Evolutionary conservation across 2,329 filamentous ascomycete species (phyloP), one percentile per base, ranked within the genome.

Genomic region (Gnomoniopsis sp.): DNA sequence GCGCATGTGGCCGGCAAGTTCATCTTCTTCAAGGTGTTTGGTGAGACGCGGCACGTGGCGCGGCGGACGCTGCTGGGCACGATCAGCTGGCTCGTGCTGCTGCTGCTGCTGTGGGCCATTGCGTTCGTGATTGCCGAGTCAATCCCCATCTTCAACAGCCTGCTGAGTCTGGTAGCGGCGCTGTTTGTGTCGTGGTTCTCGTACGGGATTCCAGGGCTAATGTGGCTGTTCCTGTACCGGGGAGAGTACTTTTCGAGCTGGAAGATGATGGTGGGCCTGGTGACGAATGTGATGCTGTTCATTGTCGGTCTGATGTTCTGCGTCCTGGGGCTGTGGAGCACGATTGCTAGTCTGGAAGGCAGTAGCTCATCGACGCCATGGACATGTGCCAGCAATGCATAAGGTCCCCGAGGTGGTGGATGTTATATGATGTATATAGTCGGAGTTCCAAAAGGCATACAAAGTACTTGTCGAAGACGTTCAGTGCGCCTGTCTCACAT

Each of bases 181-280:
- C 71, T 88, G 1, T 88, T 89, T 60, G 84, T 81, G 21, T 84
- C 79, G 55, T 89, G 87, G 87, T 90, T 90, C 70, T 86, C 83
- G 54, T 79, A 76, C 36, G 78, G 77, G 17, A 69, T 79, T 0
- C 77, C 77, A 0, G 78, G 77, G 2, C 68, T 74, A 47, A 77
- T 79, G 59, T 80, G 78, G 78, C 68, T 80, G 47, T 79, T 74
- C 67, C 74, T 80, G 71, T 70, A 80, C 67, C 68, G 72, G 14
- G 77, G 75, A 2, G 66, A 71, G 46, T 77, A 72, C 67, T 75
- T 74, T 60, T 65, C 59, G 17, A 59, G 67, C 50, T 64, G 68
- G 61, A 70, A 68, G 59, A 70, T 72, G 51, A 70, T 49, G 0
- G 62, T 62, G 19, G 64, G 69, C n/a, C 75, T 75, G 21, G 49